phyloP scores from a whole-genome alignment of 2,329 filamentous ascomycete species.

The Tolypocladium cylindrosporum region DNA sequence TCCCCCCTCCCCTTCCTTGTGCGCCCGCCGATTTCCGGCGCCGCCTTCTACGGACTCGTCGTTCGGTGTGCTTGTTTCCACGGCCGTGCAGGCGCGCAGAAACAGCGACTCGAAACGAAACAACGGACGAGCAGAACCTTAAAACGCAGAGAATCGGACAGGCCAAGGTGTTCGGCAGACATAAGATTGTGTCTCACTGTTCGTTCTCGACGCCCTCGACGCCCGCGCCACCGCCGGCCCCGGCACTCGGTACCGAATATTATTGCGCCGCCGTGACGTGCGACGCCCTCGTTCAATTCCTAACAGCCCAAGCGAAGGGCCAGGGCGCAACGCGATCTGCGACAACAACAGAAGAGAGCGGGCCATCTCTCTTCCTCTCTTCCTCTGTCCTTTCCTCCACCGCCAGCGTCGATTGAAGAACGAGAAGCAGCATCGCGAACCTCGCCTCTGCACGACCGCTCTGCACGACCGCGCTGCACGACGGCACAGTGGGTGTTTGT shows the following conservation, averaged over 20 bases:
- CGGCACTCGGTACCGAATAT: background rate
- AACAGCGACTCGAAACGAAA: background rate
- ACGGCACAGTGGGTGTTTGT: background rate
- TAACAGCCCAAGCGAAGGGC: background rate
- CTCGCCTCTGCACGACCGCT: background rate
- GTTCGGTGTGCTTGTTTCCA: background rate
- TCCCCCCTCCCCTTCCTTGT: background rate
- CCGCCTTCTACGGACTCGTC: background rate
- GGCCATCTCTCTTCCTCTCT: background rate
- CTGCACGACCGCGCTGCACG: background rate
- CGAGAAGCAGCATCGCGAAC: background rate
- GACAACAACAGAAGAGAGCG: constrained; percentile 2
- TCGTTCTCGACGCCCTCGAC: background rate
- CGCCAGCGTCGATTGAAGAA: background rate
- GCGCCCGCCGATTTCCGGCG: background rate
- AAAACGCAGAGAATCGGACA: background rate
- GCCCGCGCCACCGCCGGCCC: background rate
- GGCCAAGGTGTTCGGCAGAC: background rate
- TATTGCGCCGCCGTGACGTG: background rate
- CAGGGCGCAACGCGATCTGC: background rate
- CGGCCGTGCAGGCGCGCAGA: background rate
- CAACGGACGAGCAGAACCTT: background rate
- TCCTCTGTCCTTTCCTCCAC: background rate
- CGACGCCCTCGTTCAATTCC: constrained; percentile 2
- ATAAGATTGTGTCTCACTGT: background rate